Conservation (phyloP, 1,284 basidiomycete species). For the Ganoderma meredithae region DNA sequence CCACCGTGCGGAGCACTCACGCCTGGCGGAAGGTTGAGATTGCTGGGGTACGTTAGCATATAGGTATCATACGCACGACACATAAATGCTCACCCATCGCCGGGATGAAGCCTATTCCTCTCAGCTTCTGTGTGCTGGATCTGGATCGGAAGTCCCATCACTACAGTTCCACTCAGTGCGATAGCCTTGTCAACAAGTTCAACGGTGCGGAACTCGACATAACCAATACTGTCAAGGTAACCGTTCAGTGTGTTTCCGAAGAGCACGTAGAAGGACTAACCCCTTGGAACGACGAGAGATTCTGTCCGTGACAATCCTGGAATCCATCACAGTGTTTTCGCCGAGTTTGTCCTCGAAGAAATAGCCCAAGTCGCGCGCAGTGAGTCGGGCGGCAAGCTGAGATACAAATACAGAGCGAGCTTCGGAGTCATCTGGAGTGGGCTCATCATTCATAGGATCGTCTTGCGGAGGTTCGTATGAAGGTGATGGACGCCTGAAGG, state of each 20-base stretch:
- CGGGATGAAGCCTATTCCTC: constrained; percentile 88
- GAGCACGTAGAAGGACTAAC: constrained; percentile 53
- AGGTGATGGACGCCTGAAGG: constrained; percentile 70
- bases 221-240: constrained; percentile 74
- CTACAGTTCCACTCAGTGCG: constrained; percentile 88
- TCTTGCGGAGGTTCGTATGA: constrained; percentile 70
- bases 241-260: constrained; percentile 21
- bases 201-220: constrained; percentile 93
- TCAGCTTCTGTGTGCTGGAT: constrained; percentile 97
- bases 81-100: constrained; percentile 68
- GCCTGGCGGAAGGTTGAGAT: constrained; percentile 79
- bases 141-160: constrained; percentile 98
- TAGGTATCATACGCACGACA: not conserved
- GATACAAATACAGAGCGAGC: constrained; percentile 98
- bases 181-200: constrained; percentile 93
- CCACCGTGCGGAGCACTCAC: constrained; percentile 78
- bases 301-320: constrained; percentile 94
- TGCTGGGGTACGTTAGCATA: constrained; percentile 50
- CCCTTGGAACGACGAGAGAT: constrained; percentile 95
- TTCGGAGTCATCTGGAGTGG: constrained; percentile 91
- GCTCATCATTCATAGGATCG: constrained; percentile 76
- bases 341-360: constrained; percentile 99
- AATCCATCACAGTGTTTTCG: constrained; percentile 91
- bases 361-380: constrained; percentile 94
- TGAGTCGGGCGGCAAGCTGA: constrained; percentile 94